A percentile compares a stretch with the other conserved stretches of the same genome.
Evolutionary conservation across 805 yeast species (phyloP).

Genomic region (Maudiozyma saulgeensis): DNA sequence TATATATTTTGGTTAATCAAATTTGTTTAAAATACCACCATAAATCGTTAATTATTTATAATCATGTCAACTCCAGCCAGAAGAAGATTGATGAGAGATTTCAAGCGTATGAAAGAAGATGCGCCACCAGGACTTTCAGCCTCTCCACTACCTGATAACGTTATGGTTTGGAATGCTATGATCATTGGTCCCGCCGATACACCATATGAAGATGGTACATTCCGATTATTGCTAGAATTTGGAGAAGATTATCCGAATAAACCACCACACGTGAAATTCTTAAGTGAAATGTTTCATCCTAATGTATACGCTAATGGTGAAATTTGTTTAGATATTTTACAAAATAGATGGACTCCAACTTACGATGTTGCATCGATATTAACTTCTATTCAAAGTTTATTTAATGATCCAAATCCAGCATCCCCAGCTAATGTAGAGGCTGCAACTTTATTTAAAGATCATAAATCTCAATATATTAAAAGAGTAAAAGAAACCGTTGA

Average conservation of each 20-base stretch:
- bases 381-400: constrained; percentile 82
- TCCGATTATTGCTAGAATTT: constrained; percentile 73
- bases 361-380: constrained; percentile 93
- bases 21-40: too few species aligned
- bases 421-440: constrained; percentile 98
- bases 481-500: constrained; percentile 94
- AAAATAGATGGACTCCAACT: constrained; percentile 97
- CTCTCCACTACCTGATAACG: constrained; percentile 92
- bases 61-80: constrained; percentile 96
- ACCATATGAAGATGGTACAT: constrained; percentile 97
- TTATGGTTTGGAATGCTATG: constrained; percentile 95
- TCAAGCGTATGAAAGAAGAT: constrained; percentile 96
- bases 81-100: constrained; percentile 96
- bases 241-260: constrained; percentile 97
- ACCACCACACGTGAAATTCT: constrained; percentile 86
- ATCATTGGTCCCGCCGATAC: constrained; percentile 97
- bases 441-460: constrained; percentile 90
- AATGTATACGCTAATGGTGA: constrained; percentile 95
- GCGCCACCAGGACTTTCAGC: constrained; percentile 98
- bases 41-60: background rate
- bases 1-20: too few species aligned
- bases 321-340: constrained; percentile 88
- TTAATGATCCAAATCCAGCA: constrained; percentile 92
- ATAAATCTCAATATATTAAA: constrained; percentile 82
- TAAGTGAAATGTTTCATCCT: constrained; percentile 95